phyloP scores from a whole-genome alignment of 169 alveolate genomes.

The Fabrea salina region DNA sequence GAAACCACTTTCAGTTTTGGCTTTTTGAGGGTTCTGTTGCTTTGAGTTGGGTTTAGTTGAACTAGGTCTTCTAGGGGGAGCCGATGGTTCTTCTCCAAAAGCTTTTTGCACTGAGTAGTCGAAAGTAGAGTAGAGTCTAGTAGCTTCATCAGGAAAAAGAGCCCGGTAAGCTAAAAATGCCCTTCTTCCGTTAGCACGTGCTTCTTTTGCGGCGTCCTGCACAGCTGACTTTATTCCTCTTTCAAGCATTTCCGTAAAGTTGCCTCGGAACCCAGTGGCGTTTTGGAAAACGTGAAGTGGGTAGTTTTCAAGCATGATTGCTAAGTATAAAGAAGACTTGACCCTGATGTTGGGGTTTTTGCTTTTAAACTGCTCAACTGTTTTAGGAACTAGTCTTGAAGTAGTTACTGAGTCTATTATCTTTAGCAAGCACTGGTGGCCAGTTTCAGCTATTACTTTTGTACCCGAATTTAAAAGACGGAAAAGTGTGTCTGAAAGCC shows the following conservation, averaged over 20 bases:
- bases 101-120: slow-evolving; percentile 24
- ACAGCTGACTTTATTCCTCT: background rate
- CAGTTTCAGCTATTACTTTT: slow-evolving; percentile 24
- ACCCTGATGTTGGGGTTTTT: slow-evolving; percentile 29
- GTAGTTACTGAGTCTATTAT: background rate
- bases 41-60: background rate
- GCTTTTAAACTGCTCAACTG: slow-evolving; percentile 8
- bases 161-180: slow-evolving; percentile 21
- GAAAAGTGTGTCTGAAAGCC: slow-evolving; percentile 12
- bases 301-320: slow-evolving; percentile 28
- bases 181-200: slow-evolving; percentile 30
- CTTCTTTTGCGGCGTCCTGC: slow-evolving; percentile 25
- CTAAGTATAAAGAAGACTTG: background rate
- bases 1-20: no score
- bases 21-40: background rate
- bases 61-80: no score
- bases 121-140: background rate
- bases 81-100: slow-evolving; percentile 8
- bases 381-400: slow-evolving; percentile 22
- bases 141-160: slow-evolving; percentile 1
- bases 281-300: slow-evolving; percentile 20
- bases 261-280: background rate
- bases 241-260: slow-evolving; percentile 5
- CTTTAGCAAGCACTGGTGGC: background rate
- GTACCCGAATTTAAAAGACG: slow-evolving; percentile 31